phyloP scores from a whole-genome alignment of 2,329 filamentous ascomycete genomes.

The Westerdykella ornata region DNA sequence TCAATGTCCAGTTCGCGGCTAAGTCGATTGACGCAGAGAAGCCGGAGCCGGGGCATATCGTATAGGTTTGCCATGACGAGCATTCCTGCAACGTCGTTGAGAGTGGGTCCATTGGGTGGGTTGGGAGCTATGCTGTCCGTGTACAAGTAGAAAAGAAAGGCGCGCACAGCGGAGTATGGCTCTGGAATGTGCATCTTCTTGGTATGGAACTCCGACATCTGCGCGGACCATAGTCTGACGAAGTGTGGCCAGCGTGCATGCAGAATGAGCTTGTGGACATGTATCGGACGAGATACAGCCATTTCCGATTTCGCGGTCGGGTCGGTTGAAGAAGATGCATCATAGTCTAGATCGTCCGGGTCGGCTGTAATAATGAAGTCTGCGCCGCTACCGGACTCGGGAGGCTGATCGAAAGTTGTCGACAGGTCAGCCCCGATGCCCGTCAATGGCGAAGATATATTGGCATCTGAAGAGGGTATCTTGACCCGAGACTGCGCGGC shows the following conservation, averaged over 20 bases:
- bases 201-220: slow-evolving; percentile 96
- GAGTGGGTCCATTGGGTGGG: slow-evolving; percentile 46
- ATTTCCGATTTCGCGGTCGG: slow-evolving; percentile 2
- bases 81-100: slow-evolving; percentile 85
- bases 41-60: slow-evolving; percentile 86
- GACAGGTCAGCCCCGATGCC: slow-evolving; percentile 81
- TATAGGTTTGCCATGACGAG: slow-evolving; percentile 98
- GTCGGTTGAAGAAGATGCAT: slow-evolving; percentile 37
- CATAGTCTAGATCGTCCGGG: slow-evolving; percentile 64
- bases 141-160: slow-evolving; percentile 94
- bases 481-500: slow-evolving; percentile 36
- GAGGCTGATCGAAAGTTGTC: slow-evolving; percentile 76
- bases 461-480: slow-evolving; percentile 47
- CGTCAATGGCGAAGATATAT: slow-evolving; percentile 46
- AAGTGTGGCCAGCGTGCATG: slow-evolving; percentile 97
- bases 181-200: slow-evolving; percentile 98
- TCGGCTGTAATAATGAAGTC: slow-evolving; percentile 90
- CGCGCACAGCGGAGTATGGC: slow-evolving; percentile 86
- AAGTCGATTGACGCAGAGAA: slow-evolving; percentile 84
- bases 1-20: slow-evolving; percentile 88
- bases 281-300: slow-evolving; percentile 66
- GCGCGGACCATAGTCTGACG: slow-evolving; percentile 78
- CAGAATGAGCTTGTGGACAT: slow-evolving; percentile 91
- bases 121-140: slow-evolving; percentile 71
- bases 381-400: slow-evolving; percentile 75